Evolutionary conservation across 2,329 filamentous ascomycete species (phyloP).

Genomic region (Cladosporium sp.): DNA sequence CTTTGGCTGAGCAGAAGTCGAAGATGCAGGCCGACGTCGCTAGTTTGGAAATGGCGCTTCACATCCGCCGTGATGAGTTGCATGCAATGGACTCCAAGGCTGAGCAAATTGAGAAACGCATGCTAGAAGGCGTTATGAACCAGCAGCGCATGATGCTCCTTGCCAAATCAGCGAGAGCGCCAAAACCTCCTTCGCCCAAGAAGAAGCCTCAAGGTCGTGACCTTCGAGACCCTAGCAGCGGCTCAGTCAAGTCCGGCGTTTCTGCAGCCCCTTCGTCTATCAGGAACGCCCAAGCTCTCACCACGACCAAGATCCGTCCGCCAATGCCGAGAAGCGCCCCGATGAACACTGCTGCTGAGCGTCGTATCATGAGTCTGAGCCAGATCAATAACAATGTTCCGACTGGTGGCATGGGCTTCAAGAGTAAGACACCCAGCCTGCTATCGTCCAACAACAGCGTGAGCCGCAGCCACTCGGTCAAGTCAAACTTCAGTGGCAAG

Average conservation of each 20-base stretch:
- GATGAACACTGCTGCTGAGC: constrained; percentile 33
- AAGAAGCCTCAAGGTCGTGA: constrained; percentile 35
- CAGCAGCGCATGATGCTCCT: constrained; percentile 89
- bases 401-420: constrained; percentile 38
- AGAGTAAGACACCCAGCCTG: constrained; percentile 22
- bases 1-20: constrained; percentile 70
- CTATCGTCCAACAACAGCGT: constrained; percentile 21
- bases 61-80: constrained; percentile 84
- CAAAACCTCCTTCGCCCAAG: constrained; percentile 34
- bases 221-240: constrained; percentile 36
- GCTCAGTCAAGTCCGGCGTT: constrained; percentile 36
- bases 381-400: constrained; percentile 77
- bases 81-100: constrained; percentile 85
- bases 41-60: constrained; percentile 82
- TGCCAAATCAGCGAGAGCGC: constrained; percentile 46
- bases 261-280: constrained; percentile 21
- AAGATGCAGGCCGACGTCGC: constrained; percentile 80
- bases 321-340: constrained; percentile 3
- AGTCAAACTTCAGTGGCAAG: constrained; percentile 28
- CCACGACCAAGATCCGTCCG: constrained; percentile 6
- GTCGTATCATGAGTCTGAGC: constrained; percentile 84
- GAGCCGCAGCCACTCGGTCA: constrained; percentile 36
- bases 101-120: constrained; percentile 82
- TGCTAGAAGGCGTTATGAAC: constrained; percentile 92
- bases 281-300: constrained; percentile 23